Conservation (phyloP, 2,329 filamentous ascomycete genomes). For the Didymellaceae sp. region DNA sequence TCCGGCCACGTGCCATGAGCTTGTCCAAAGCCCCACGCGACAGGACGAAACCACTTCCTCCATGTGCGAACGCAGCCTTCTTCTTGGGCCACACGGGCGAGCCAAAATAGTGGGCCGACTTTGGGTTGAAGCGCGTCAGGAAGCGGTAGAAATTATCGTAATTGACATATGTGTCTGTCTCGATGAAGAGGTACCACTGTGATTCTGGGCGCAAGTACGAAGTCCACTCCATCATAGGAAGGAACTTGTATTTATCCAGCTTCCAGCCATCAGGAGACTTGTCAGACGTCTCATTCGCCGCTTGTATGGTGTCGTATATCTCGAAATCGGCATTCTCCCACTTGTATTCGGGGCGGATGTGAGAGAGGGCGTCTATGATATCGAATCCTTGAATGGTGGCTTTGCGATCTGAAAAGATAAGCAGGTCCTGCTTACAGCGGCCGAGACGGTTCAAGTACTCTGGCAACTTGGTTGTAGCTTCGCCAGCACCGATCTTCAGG, state of each 20-base stretch:
- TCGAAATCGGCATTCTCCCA: constrained; percentile 58
- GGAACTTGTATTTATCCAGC: constrained; percentile 65
- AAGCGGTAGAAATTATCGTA: constrained; percentile 52
- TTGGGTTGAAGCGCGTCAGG: constrained; percentile 46
- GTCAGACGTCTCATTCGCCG: constrained; percentile 40
- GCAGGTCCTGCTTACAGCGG: constrained; percentile 61
- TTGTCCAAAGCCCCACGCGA: constrained; percentile 58
- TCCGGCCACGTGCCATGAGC: constrained; percentile 46
- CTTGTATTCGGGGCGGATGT: constrained; percentile 50
- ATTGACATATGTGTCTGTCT: constrained; percentile 48
- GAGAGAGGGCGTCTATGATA: constrained; percentile 56
- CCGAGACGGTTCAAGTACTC: constrained; percentile 62
- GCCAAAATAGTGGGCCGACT: constrained; percentile 50
- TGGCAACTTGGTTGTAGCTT: constrained; percentile 63
- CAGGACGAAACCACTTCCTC: constrained; percentile 53
- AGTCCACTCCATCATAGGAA: constrained; percentile 62
- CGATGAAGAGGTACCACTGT: constrained; percentile 48
- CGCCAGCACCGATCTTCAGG: constrained; percentile 64
- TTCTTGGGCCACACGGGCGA: constrained; percentile 46
- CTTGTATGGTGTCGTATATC: constrained; percentile 57
- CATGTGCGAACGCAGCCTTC: constrained; percentile 51
- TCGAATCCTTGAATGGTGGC: constrained; percentile 59
- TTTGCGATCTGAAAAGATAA: constrained; percentile 66
- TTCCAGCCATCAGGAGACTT: constrained; percentile 61
- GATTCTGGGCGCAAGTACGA: constrained; percentile 43